These are phyloP conservation scores for Annona squamosa DNA, from an alignment of 164 flowering plant species.

Conservation along the genomic window DNA sequence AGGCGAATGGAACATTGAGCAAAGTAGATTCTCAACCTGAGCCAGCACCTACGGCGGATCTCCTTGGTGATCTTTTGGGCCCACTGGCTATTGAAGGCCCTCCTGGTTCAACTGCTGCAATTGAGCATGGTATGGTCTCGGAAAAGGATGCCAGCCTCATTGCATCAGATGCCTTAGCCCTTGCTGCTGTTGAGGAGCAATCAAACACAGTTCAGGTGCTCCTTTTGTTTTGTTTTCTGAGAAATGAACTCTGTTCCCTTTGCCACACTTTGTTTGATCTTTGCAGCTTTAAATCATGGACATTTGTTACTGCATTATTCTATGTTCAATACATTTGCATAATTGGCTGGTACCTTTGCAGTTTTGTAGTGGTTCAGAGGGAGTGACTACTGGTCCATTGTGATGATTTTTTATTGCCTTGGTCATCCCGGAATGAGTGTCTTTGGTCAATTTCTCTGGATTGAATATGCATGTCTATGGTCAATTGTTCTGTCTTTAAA, in stretches of 20 bases:
- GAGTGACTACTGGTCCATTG: too few relatives aligned
- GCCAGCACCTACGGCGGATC: conserved; percentile 54
- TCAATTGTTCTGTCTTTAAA: too few relatives aligned
- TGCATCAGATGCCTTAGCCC: conserved; percentile 65
- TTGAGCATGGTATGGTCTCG: conserved; percentile 35
- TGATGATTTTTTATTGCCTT: too few relatives aligned
- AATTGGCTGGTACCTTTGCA: too few relatives aligned
- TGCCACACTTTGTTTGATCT: too few relatives aligned
- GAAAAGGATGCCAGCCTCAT: conserved; percentile 38
- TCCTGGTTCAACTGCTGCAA: conserved; percentile 33
- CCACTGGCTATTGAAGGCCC: conserved; percentile 94
- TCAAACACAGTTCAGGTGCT: conserved; percentile 73
- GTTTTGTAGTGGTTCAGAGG: too few relatives aligned
- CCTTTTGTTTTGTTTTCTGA: not conserved
- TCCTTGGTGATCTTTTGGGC: conserved; percentile 89
- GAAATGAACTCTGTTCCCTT: not conserved
- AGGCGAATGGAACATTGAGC: conserved; percentile 57
- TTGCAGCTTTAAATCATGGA: too few relatives aligned
- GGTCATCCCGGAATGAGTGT: too few relatives aligned
- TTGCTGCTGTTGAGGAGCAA: conserved; percentile 68
- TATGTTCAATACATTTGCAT: too few relatives aligned
- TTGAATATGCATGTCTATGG: too few relatives aligned
- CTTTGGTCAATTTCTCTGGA: too few relatives aligned
- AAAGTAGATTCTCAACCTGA: conserved; percentile 55
- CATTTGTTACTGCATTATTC: too few relatives aligned